These are phyloP conservation scores for Solanum hybrid DNA, from an alignment of 305 asterid species.

Conservation along the genomic window DNA sequence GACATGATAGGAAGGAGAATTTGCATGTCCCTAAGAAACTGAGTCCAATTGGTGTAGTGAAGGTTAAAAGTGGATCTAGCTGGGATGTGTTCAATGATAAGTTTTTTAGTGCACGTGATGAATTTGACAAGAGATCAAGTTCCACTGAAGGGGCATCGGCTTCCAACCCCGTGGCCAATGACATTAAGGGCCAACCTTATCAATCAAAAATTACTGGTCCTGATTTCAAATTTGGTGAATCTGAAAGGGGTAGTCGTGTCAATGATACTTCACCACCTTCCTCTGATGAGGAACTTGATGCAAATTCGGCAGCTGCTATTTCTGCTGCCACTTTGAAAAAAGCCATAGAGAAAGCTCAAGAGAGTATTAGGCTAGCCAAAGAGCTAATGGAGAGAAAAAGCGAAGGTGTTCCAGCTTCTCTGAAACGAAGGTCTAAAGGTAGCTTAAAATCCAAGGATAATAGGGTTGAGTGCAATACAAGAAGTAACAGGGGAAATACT, in stretches of 20 bases:
- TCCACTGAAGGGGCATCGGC: constrained; percentile 22
- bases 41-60: constrained; percentile 14
- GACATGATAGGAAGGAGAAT: constrained; percentile 12
- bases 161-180: constrained; percentile 20
- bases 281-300: constrained; percentile 75
- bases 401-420: constrained; percentile 32
- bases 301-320: constrained; percentile 69
- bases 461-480: constrained; percentile 20
- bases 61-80: constrained; percentile 24
- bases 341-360: constrained; percentile 92
- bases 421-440: constrained; percentile 28
- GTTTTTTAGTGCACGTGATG: constrained; percentile 14
- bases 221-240: constrained; percentile 28
- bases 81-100: constrained; percentile 31
- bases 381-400: constrained; percentile 60
- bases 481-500: constrained; percentile 12
- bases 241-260: constrained; percentile 14
- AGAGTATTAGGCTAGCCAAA: constrained; percentile 76
- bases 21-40: constrained; percentile 10
- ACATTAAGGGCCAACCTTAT: constrained; percentile 21
- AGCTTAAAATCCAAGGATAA: constrained; percentile 31
- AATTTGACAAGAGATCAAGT: constrained; percentile 21
- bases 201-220: constrained; percentile 26
- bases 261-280: constrained; percentile 34
- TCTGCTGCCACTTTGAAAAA: constrained; percentile 77